Conservation (phyloP, 768 basidiomycete genomes). For the Naganishia onofrii region DNA sequence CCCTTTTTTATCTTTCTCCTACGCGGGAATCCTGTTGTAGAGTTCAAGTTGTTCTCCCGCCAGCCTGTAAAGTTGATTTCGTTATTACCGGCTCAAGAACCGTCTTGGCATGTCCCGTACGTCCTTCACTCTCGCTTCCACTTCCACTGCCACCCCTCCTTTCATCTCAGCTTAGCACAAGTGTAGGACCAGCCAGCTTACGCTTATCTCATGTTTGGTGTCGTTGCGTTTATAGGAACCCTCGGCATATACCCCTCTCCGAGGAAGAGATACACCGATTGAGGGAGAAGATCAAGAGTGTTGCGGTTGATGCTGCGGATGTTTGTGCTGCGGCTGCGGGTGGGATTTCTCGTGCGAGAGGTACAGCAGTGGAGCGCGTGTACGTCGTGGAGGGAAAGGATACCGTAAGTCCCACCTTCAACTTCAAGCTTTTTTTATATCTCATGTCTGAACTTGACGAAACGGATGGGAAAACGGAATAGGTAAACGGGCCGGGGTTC, state of each 20-base stretch:
- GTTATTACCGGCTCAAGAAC: conserved; percentile 24
- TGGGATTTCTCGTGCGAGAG: not conserved
- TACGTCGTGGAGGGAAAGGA: not conserved
- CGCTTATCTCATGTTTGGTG: too few species aligned
- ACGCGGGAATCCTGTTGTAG: not conserved
- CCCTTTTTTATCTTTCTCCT: too few species aligned
- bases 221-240: conserved; percentile 23
- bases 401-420: not conserved
- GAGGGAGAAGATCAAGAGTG: conserved; percentile 4
- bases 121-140: not conserved
- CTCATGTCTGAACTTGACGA: too few species aligned
- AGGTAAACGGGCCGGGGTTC: too few species aligned
- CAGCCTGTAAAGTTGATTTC: conserved; percentile 17
- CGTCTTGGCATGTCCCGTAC: conserved; percentile 9
- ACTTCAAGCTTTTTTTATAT: too few species aligned
- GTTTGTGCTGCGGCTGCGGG: not conserved
- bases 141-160: not conserved
- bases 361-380: not conserved
- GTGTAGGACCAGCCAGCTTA: not conserved
- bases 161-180: too few species aligned
- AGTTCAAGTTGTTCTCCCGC: conserved; percentile 24
- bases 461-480: not conserved
- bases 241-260: conserved; percentile 16
- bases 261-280: not conserved
- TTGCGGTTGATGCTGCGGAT: conserved; percentile 7